These are phyloP conservation scores for Tolypocladium capitatum DNA, from an alignment of 2,329 filamentous ascomycete species.

Conservation along the genomic window DNA sequence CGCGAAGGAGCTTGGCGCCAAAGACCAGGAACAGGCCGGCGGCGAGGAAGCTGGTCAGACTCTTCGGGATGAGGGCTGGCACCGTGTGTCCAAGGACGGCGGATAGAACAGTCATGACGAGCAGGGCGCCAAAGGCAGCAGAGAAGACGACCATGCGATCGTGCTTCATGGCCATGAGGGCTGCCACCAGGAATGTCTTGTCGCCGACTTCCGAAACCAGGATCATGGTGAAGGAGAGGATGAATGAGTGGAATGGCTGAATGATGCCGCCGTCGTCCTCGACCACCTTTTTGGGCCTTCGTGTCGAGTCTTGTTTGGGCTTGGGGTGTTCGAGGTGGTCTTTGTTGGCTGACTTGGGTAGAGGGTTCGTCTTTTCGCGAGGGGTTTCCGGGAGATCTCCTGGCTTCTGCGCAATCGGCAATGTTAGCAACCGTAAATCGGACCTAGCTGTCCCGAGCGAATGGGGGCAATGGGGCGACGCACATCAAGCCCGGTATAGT, in stretches of 20 bases:
- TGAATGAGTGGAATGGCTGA: slow-evolving; percentile 72
- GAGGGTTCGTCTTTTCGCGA: slow-evolving; percentile 58
- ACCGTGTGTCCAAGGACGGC: slow-evolving; percentile 87
- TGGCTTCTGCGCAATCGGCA: slow-evolving; percentile 49
- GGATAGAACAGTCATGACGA: slow-evolving; percentile 90
- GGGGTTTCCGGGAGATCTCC: slow-evolving; percentile 66
- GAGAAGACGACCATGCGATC: slow-evolving; percentile 86
- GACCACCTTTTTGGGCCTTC: slow-evolving; percentile 17
- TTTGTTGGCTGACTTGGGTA: slow-evolving; percentile 52
- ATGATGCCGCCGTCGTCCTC: slow-evolving; percentile 42
- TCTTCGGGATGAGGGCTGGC: slow-evolving; percentile 77
- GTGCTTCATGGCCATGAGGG: slow-evolving; percentile 98
- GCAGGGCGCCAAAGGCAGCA: slow-evolving; percentile 80
- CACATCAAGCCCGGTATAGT: slow-evolving; percentile 24
- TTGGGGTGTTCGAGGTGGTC: slow-evolving; percentile 42
- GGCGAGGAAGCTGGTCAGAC: slow-evolving; percentile 79
- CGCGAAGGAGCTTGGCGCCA: slow-evolving; percentile 67
- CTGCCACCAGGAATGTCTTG: slow-evolving; percentile 95
- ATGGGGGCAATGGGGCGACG: slow-evolving; percentile 1
- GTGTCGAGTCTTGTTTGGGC: slow-evolving; percentile 9
- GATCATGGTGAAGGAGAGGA: slow-evolving; percentile 94
- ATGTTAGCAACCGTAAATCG: slow-evolving; percentile 7
- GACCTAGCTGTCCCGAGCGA: not conserved
- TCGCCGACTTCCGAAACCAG: slow-evolving; percentile 93
- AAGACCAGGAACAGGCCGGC: slow-evolving; percentile 81